Evolutionary conservation across 768 basidiomycete species (phyloP), one percentile per base, ranked within the genome.

Genomic region (Asterophora parasitica): DNA sequence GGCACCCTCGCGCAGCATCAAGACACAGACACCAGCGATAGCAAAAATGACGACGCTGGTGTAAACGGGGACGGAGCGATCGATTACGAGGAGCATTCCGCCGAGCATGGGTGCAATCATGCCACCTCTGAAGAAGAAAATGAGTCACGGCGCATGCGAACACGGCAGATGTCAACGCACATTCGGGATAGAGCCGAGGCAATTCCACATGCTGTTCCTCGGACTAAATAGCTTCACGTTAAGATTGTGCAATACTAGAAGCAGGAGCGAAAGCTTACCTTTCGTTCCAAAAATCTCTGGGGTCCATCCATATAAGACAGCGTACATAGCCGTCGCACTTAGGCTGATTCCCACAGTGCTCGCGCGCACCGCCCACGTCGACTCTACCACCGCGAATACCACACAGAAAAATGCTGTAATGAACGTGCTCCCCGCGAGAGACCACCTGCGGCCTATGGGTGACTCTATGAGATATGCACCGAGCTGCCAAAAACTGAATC

Each of bases 281-380:
- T 82, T 81, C 0, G 89, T 90, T 0, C 78, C 82, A 58, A 94
- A 93, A 11, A 91, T 85, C 64, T 90, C 88, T 3, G 91, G 91
- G 0, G 91, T 92, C 85, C 88, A 89, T 65, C 88, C 88, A 56
- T 91, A 91, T 43, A 91, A 57, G n/a, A 92, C 83, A 9, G 89
- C 87, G 78, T 85, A 91, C 89, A 90, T 89, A 2, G 84, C 74
- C 39, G 91, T 89, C 0, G 85, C 81, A 48, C 82, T 83, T 48
- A 94, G 60, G 58, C 82, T 87, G 42, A 93, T 83, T 10, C 85
- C 85, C 6, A 92, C 79, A 0, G 85, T 85, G 51, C 78, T 88
- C 27, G 76, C 57, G 30, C 86, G 77, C 13, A 88, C 77, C 2
- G 81, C 78, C 59, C 77, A 67, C 5, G 78, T 74, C 8, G 73